phyloP scores from a whole-genome alignment of 768 basidiomycete species.

The Pleurotus djamor region DNA sequence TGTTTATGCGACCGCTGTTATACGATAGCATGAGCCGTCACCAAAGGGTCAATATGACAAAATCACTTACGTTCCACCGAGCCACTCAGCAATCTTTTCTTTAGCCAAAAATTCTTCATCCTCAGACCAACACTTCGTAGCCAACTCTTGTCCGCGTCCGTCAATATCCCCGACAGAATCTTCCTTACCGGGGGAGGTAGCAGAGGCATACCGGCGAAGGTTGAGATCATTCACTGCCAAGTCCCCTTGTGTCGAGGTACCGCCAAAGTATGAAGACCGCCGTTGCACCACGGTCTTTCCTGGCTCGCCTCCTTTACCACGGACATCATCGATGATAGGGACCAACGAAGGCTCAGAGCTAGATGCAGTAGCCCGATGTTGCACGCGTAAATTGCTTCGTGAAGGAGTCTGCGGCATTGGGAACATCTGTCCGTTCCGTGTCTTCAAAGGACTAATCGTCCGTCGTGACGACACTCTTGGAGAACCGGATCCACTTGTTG shows the following conservation, averaged over 20 bases:
- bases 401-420: constrained; percentile 7
- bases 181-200: constrained; percentile 35
- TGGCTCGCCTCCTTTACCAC: constrained; percentile 31
- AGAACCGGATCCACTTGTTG: constrained; percentile 25
- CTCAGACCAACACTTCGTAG: constrained; percentile 79
- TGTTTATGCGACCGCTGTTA: constrained; percentile 72
- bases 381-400: constrained; percentile 46
- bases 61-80: constrained; percentile 82
- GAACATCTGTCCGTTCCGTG: constrained; percentile 34
- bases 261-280: constrained; percentile 4
- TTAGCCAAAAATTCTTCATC: constrained; percentile 81
- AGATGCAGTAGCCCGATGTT: constrained; percentile 72
- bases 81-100: constrained; percentile 96
- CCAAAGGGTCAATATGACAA: constrained; percentile 10
- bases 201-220: constrained; percentile 44
- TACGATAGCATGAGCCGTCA: constrained; percentile 2
- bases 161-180: constrained; percentile 62
- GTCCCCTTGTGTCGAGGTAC: constrained; percentile 49
- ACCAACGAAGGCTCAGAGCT: constrained; percentile 83
- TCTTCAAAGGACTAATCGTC: constrained; percentile 41
- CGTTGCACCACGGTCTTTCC: constrained; percentile 1
- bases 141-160: constrained; percentile 66
- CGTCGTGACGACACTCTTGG: constrained; percentile 30
- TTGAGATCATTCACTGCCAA: constrained; percentile 48
- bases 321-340: constrained; percentile 46